Percentiles rank a stretch among this genome's conserved stretches.
Evolutionary conservation across 2,329 filamentous ascomycete genomes (phyloP).

Genomic region (Myriangium duriaei): DNA sequence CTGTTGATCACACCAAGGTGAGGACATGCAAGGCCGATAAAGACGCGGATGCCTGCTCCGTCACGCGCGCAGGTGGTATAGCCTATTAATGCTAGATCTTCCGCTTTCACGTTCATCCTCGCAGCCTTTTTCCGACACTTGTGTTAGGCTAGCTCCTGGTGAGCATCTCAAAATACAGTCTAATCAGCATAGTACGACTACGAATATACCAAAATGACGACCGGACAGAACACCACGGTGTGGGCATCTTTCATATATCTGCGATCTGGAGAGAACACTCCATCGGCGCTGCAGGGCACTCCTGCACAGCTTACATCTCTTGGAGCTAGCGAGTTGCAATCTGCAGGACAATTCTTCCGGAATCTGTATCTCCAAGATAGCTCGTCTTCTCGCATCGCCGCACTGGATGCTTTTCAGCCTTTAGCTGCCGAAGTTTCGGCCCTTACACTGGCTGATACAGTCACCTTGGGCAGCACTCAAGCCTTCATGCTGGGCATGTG

Average conservation of each 20-base stretch:
- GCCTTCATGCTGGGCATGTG: slow-evolving; percentile 52
- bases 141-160: too few relatives aligned
- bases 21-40: slow-evolving; percentile 8
- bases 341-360: slow-evolving; percentile 39
- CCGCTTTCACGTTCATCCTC: too few relatives aligned
- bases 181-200: too few relatives aligned
- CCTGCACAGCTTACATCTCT: slow-evolving; percentile 36
- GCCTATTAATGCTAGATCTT: too few relatives aligned
- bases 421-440: slow-evolving; percentile 32
- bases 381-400: slow-evolving; percentile 8
- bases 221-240: slow-evolving; percentile 21
- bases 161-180: too few relatives aligned
- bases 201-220: too few relatives aligned
- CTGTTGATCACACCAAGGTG: neutral
- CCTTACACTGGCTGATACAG: slow-evolving; percentile 35
- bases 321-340: slow-evolving; percentile 42
- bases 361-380: slow-evolving; percentile 35
- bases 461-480: slow-evolving; percentile 40
- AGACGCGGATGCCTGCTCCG: slow-evolving; percentile 5
- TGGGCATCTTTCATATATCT: slow-evolving; percentile 42
- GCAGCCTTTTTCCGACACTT: too few relatives aligned
- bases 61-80: neutral
- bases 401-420: slow-evolving; percentile 11
- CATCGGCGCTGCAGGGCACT: slow-evolving; percentile 25
- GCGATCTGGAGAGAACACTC: slow-evolving; percentile 43